phyloP scores from a whole-genome alignment of 129 eudicot genomes.

The Artemisia tridentata region DNA sequence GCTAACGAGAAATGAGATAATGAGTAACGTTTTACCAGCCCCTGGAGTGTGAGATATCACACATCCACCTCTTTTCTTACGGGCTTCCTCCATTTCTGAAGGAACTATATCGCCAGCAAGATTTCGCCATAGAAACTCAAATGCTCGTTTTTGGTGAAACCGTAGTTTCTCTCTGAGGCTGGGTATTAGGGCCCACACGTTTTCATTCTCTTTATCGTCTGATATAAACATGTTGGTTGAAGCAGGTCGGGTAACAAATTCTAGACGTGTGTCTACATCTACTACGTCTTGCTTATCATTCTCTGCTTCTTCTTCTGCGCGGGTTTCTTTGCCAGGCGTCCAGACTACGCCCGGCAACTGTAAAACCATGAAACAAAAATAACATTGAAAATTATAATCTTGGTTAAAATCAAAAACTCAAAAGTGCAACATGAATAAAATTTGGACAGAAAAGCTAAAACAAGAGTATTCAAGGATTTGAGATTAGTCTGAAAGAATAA shows the following conservation, averaged over 20 bases:
- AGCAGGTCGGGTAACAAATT: constrained; percentile 53
- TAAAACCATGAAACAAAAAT: constrained; percentile 16
- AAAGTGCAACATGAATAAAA: not conserved
- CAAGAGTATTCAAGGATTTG: too few species aligned
- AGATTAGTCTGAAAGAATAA: not conserved
- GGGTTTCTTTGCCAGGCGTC: constrained; percentile 49
- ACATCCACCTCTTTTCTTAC: constrained; percentile 78
- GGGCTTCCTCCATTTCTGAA: constrained; percentile 62
- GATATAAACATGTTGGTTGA: constrained; percentile 48
- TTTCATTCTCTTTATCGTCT: constrained; percentile 50
- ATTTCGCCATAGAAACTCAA: constrained; percentile 93
- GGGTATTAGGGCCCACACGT: constrained; percentile 95
- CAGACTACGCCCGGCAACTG: constrained; percentile 53
- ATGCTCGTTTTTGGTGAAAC: constrained; percentile 81
- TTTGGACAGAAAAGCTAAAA: too few species aligned
- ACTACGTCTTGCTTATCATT: constrained; percentile 38
- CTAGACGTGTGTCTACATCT: constrained; percentile 47
- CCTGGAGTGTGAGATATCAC: constrained; percentile 99
- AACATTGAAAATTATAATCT: not conserved
- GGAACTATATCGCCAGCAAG: constrained; percentile 84
- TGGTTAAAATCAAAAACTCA: not conserved
- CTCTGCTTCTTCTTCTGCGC: constrained; percentile 50
- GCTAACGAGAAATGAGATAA: constrained; percentile 87
- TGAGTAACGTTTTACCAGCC: constrained; percentile 92
- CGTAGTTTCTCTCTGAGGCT: constrained; percentile 70